Percentiles rank a stretch among this genome's conserved stretches.
phyloP scores from a whole-genome alignment of 305 asterid species.

The Fraxinus angustifolia region DNA sequence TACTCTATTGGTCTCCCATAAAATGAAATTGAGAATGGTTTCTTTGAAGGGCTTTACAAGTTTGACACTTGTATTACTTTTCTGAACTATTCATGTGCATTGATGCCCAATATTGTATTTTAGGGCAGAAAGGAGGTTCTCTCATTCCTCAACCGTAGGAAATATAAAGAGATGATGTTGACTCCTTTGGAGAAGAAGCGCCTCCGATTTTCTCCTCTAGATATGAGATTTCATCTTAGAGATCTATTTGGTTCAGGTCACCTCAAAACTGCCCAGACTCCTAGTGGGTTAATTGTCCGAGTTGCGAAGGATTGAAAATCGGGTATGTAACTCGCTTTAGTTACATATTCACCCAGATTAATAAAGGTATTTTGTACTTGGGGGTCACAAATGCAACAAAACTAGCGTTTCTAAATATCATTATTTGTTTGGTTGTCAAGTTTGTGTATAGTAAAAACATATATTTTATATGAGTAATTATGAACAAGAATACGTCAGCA shows the following conservation, averaged over 20 bases:
- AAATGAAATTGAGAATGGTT: neutral
- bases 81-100: neutral
- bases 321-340: conserved; percentile 25
- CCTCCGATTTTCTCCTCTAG: conserved; percentile 69
- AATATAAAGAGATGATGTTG: conserved; percentile 85
- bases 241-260: conserved; percentile 92
- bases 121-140: conserved; percentile 96
- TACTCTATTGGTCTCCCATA: neutral
- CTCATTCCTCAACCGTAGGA: conserved; percentile 69
- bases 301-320: conserved; percentile 59
- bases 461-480: neutral
- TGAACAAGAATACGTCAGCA: neutral
- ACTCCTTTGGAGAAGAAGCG: conserved; percentile 71
- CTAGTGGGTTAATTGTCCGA: conserved; percentile 73
- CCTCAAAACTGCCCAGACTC: conserved; percentile 67
- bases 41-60: neutral
- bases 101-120: neutral
- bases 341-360: neutral
- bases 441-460: neutral
- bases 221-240: conserved; percentile 90
- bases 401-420: neutral
- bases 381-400: neutral
- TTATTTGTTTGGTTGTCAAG: neutral
- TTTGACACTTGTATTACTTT: neutral
- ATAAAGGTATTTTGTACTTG: neutral